phyloP scores from a whole-genome alignment of 495 filamentous ascomycete species.

The Hypoxylon subgilvum region DNA sequence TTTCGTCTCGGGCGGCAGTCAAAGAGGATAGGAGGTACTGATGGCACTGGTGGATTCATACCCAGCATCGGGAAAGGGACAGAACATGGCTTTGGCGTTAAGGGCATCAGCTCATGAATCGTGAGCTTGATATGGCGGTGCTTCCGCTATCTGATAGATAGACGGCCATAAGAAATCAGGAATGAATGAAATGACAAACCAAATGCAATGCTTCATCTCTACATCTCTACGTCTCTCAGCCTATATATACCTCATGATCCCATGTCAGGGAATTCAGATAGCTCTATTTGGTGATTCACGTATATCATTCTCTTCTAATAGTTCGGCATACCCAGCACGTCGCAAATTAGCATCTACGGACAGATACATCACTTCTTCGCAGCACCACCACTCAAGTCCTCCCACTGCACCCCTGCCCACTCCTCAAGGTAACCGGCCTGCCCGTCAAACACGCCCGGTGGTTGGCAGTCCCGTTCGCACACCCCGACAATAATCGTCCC shows the following conservation, averaged over 20 bases:
- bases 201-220: constrained; percentile 11
- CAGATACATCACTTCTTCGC: neutral
- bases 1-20: neutral
- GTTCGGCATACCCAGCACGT: neutral
- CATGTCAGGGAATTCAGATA: too few species aligned
- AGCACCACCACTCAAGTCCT: constrained; percentile 61
- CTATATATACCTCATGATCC: too few species aligned
- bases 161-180: constrained; percentile 17
- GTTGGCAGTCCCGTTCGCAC: constrained; percentile 73
- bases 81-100: constrained; percentile 31
- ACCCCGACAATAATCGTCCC: constrained; percentile 92
- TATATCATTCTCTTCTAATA: too few species aligned
- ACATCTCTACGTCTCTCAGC: neutral
- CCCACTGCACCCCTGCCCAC: constrained; percentile 98
- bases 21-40: neutral
- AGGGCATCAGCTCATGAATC: constrained; percentile 19
- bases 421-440: constrained; percentile 81
- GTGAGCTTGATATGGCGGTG: constrained; percentile 7
- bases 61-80: constrained; percentile 33
- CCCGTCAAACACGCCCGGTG: constrained; percentile 53
- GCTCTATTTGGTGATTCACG: too few species aligned
- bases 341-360: neutral
- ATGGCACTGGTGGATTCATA: constrained; percentile 22
- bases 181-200: constrained; percentile 31
- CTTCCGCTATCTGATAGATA: constrained; percentile 11